Percentiles rank a stretch among this genome's conserved stretches.
Conservation (phyloP, 306 rosid genomes). For the Lathyrus aphaca region DNA sequence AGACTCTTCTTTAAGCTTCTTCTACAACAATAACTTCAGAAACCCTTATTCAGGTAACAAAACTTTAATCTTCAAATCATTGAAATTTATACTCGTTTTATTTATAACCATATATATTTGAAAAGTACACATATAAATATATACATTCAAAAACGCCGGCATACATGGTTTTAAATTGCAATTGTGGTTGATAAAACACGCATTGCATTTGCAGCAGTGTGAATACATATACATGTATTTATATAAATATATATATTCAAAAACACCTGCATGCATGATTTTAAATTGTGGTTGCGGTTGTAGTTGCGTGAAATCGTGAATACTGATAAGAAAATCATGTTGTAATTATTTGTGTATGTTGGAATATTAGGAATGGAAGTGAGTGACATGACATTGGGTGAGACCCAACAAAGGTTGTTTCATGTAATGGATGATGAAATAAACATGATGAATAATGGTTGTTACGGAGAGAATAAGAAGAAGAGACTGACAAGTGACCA, state of each 20-base stretch:
- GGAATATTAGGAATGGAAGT: conserved; percentile 56
- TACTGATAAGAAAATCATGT: too few species aligned
- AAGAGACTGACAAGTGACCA: conserved; percentile 67
- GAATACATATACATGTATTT: too few species aligned
- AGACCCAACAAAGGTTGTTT: conserved; percentile 33
- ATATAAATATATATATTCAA: too few species aligned
- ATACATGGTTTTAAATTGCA: too few species aligned
- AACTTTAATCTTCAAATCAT: conserved; percentile 6
- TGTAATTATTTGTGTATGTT: background rate
- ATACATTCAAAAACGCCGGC: too few species aligned
- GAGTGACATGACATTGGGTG: conserved; percentile 51
- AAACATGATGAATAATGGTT: conserved; percentile 17
- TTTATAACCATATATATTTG: background rate
- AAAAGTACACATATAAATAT: background rate
- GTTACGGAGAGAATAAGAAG: conserved; percentile 59
- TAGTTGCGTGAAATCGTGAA: too few species aligned
- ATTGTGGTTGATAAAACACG: too few species aligned
- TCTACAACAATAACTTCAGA: conserved; percentile 57
- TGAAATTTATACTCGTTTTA: background rate
- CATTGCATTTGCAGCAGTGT: too few species aligned
- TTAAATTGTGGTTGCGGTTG: too few species aligned
- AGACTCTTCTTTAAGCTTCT: conserved; percentile 71
- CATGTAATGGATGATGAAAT: conserved; percentile 48
- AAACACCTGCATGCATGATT: too few species aligned
- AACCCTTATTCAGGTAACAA: conserved; percentile 59